These are phyloP conservation scores for Glycyrrhiza uralensis DNA, from an alignment of 306 rosid genomes.

Conservation along the genomic window DNA sequence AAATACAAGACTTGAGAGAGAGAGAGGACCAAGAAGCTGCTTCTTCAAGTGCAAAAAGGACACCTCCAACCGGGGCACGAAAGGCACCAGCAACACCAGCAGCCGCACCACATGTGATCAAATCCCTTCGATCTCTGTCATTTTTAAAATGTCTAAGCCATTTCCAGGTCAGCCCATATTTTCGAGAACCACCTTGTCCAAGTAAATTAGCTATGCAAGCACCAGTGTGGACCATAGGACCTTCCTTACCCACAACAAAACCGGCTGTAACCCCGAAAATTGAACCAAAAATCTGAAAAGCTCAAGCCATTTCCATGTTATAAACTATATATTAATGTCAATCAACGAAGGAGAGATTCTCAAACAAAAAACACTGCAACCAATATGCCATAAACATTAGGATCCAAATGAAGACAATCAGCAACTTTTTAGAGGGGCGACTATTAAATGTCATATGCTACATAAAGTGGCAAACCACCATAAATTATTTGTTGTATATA, in stretches of 20 bases:
- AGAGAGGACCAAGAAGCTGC: conserved; percentile 60
- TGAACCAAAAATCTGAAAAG: conserved; percentile 73
- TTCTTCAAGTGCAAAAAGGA: conserved; percentile 87
- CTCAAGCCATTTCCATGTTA: not conserved
- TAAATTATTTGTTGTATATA: not conserved
- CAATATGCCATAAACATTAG: too few relatives aligned
- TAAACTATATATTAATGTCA: not conserved
- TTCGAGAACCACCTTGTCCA: conserved; percentile 81
- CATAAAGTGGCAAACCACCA: not conserved
- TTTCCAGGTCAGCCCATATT: conserved; percentile 64
- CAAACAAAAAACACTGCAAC: not conserved
- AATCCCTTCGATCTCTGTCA: conserved; percentile 73
- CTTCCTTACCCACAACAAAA: conserved; percentile 81
- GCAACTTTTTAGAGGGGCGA: not conserved
- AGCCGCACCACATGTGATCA: conserved; percentile 85
- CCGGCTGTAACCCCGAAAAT: conserved; percentile 78
- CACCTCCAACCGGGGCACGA: conserved; percentile 91
- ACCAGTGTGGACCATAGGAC: conserved; percentile 90
- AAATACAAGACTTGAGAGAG: not conserved
- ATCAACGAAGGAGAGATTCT: not conserved
- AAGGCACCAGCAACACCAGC: conserved; percentile 91
- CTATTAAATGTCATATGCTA: not conserved
- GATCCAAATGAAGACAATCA: not conserved
- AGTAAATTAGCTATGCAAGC: conserved; percentile 73
- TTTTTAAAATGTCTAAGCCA: conserved; percentile 77